Conservation (phyloP, 176 grass and related monocot genomes). For the Urochloa ruziziensis region DNA sequence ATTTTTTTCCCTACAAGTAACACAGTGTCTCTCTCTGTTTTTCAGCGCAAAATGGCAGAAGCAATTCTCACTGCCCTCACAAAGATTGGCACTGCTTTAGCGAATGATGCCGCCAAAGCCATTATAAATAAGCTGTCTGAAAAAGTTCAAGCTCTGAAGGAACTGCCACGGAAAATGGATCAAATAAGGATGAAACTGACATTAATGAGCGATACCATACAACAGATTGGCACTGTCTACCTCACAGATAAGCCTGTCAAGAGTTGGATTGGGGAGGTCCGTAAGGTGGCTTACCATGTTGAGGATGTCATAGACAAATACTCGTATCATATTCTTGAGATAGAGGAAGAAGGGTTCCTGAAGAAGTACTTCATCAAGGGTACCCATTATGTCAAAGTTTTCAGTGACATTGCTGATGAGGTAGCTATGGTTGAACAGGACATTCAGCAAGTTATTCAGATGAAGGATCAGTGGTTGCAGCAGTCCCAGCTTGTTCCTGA, state of each 20-base stretch:
- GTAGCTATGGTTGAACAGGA: conserved; percentile 12
- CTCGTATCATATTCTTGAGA: conserved; percentile 29
- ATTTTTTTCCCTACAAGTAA: not conserved
- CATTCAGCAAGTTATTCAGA: conserved; percentile 25
- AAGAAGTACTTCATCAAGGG: conserved; percentile 40
- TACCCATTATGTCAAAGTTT: conserved; percentile 29
- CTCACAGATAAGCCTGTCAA: conserved; percentile 15
- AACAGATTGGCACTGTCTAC: conserved; percentile 24
- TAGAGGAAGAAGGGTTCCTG: conserved; percentile 29
- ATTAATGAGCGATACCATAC: not conserved
- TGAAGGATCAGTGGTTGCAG: conserved; percentile 38
- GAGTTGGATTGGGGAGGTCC: conserved; percentile 37
- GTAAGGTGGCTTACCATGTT: conserved; percentile 40
- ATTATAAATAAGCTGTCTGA: conserved; percentile 26
- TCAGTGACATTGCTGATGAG: conserved; percentile 29
- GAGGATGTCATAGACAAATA: conserved; percentile 45
- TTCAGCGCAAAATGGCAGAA: conserved; percentile 35
- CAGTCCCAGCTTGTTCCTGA: conserved; percentile 19
- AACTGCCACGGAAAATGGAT: conserved; percentile 1
- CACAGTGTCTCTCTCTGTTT: not conserved
- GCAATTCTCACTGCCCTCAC: conserved; percentile 18
- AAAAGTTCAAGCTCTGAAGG: conserved; percentile 26
- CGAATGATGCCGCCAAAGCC: not conserved
- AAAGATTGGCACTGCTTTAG: conserved; percentile 10
- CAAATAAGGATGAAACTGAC: conserved; percentile 5